Evolutionary conservation across 2,329 filamentous ascomycete genomes (phyloP), one percentile per base, ranked within the genome.

Genomic region (Verticillium albo-atrum): DNA sequence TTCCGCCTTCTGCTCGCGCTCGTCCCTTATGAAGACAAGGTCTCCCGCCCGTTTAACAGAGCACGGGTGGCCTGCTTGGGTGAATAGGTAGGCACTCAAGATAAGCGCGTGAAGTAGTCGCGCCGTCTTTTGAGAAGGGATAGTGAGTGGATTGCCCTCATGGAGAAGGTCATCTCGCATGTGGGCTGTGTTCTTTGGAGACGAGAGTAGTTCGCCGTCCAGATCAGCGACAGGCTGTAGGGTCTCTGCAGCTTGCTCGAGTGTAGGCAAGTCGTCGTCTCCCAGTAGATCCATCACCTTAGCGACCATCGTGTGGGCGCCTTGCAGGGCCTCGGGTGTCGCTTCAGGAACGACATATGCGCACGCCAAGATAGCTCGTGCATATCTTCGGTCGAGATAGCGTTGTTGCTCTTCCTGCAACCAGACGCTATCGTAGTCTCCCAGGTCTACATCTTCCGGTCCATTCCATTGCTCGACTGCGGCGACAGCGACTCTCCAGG

Each of bases 391-490:
- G 65, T 88, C 82, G 4, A 92, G 76, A 62, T 84, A 81, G 34
- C 79, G 75, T 64, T 86, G 82, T 53, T 85, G 79, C 3, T 83
- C 77, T 54, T 90, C 86, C 54, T 82, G 80, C 55, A 91, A 70
- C 74, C 84, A 85, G 54, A 79, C 72, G 2, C 77, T 77, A 7
- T 81, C 80, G 64, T 81, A 84, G 14, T 82, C 83, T 3, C 87
- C 88, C 4, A 91, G 70, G 64, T 92, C 88, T 54, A 89, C 80
- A 67, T 93, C 90, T 6, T 77, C 77, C 0, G 89, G 89, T 0
- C 90, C 90, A 66, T 88, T 85, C 90, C 90, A 94, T 63, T 89
- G 83, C 61, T 87, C 82, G 34, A 92, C 76, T 7, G 83, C 86
- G 55, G 80, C 79, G 32, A 87, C 78, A n/a, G 85, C 82, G n/a